These are phyloP conservation scores for Microcos paniculata DNA, from an alignment of 345 rosid genomes.

Conservation along the genomic window DNA sequence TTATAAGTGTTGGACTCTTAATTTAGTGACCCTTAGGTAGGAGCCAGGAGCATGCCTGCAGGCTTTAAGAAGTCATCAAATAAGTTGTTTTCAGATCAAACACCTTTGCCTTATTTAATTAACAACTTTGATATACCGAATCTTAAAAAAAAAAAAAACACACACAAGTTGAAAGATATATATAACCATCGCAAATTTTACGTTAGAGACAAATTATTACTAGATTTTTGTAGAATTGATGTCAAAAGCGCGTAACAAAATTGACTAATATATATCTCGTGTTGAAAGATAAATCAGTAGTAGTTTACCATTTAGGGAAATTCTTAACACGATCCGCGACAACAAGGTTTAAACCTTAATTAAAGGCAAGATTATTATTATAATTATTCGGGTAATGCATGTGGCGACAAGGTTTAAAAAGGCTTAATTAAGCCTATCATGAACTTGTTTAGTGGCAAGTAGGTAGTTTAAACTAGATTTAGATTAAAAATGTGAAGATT, in stretches of 20 bases:
- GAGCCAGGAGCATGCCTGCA: too few relatives aligned
- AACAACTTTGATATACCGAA: neutral
- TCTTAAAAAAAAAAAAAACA: neutral
- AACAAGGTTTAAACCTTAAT: neutral
- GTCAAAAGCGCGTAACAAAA: neutral
- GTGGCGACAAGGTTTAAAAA: constrained; percentile 2
- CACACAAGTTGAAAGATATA: neutral
- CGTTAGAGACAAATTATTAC: neutral
- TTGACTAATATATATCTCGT: neutral
- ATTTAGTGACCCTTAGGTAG: too few relatives aligned
- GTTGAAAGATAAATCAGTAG: neutral
- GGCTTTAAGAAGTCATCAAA: too few relatives aligned
- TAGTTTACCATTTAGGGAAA: neutral
- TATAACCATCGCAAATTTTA: neutral
- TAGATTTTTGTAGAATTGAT: neutral
- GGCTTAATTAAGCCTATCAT: too few relatives aligned
- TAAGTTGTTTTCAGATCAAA: neutral
- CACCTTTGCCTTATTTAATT: neutral
- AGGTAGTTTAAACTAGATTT: constrained; percentile 5
- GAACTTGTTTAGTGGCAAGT: constrained; percentile 9
- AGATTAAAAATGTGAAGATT: constrained; percentile 27
- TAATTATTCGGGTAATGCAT: neutral
- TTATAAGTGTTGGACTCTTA: too few relatives aligned
- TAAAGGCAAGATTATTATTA: neutral
- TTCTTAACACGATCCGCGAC: neutral